Conservation (phyloP, 306 rosid genomes). For the Pachyrhizus erosus region DNA sequence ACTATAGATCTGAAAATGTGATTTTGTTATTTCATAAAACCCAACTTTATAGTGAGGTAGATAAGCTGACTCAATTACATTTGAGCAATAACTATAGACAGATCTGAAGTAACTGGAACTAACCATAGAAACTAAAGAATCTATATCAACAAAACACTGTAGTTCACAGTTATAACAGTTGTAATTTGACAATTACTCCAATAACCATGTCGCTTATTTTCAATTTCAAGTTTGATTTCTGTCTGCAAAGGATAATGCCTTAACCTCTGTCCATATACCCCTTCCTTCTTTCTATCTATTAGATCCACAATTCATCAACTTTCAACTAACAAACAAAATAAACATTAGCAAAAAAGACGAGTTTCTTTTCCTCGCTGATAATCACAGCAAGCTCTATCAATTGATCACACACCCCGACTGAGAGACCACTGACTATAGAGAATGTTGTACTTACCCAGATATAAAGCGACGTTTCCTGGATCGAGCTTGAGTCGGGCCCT, state of each 20-base stretch:
- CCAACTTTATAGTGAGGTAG: not conserved
- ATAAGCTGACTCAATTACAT: not conserved
- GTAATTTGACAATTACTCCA: not conserved
- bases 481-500: slow-evolving; percentile 91
- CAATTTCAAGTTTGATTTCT: slow-evolving; percentile 20
- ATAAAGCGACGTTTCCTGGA: slow-evolving; percentile 88
- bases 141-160: not conserved
- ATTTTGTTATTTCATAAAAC: not conserved
- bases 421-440: slow-evolving; percentile 16
- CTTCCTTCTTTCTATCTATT: not conserved
- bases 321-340: not conserved
- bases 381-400: slow-evolving; percentile 34
- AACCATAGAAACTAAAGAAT: not conserved
- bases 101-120: not conserved
- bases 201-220: slow-evolving; percentile 19
- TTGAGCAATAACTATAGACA: not conserved
- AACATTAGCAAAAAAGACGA: slow-evolving; percentile 5
- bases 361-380: slow-evolving; percentile 14
- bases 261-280: not conserved
- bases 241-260: slow-evolving; percentile 3
- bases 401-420: not conserved
- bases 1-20: not conserved
- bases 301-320: slow-evolving; percentile 25
- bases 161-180: not conserved
- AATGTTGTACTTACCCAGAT: slow-evolving; percentile 66